These are phyloP conservation scores for Chalciporus piperatus DNA, from an alignment of 768 basidiomycete genomes.

Conservation along the genomic window DNA sequence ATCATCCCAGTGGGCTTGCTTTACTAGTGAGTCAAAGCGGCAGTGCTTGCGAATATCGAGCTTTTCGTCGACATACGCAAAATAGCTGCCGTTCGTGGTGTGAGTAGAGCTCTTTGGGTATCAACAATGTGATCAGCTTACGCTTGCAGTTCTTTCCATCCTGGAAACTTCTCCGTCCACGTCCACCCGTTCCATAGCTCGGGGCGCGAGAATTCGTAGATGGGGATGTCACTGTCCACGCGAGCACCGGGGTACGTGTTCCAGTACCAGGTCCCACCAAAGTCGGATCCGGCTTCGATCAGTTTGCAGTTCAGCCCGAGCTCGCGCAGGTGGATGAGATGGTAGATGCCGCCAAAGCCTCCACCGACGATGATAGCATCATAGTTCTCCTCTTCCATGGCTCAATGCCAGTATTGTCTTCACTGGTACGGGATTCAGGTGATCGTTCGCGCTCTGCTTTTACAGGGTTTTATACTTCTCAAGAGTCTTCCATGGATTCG, in stretches of 20 bases:
- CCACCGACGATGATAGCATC: conserved; percentile 17
- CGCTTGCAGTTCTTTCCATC: conserved; percentile 10
- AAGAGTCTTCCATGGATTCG: too few relatives aligned
- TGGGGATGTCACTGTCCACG: conserved; percentile 5
- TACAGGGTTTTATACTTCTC: too few relatives aligned
- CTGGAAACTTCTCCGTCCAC: conserved; percentile 12
- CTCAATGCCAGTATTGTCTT: not conserved
- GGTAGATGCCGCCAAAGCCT: conserved; percentile 15
- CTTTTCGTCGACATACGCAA: conserved; percentile 8
- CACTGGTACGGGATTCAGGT: not conserved
- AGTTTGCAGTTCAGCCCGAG: conserved; percentile 11
- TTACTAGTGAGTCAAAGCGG: conserved; percentile 13
- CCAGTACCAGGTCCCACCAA: conserved; percentile 16
- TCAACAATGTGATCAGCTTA: not conserved
- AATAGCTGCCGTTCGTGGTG: not conserved
- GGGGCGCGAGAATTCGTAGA: conserved; percentile 8
- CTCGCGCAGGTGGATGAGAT: conserved; percentile 6
- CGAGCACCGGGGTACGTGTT: conserved; percentile 17
- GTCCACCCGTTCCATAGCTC: conserved; percentile 15
- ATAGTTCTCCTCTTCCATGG: not conserved
- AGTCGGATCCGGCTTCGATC: conserved; percentile 12
- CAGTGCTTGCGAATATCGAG: conserved; percentile 10
- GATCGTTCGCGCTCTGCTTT: too few relatives aligned
- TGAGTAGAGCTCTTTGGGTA: too few relatives aligned
- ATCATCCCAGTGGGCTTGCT: conserved; percentile 14